Conservation (phyloP, 768 basidiomycete genomes). For the Hydnum rufescens region DNA sequence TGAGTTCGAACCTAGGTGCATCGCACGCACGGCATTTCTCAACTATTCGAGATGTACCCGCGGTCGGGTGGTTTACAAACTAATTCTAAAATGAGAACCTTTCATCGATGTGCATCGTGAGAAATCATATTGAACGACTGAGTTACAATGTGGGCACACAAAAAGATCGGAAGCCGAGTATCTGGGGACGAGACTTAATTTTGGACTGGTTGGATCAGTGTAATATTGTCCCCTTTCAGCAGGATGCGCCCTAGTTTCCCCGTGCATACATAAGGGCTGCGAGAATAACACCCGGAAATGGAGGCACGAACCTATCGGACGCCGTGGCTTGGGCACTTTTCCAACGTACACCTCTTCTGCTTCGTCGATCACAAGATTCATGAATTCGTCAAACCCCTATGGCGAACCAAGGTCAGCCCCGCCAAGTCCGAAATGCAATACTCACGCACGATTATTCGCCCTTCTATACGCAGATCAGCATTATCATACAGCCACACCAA, state of each 20-base stretch:
- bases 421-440: constrained; percentile 12
- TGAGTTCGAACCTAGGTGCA: too few relatives aligned
- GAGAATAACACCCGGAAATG: not conserved
- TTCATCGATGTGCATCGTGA: too few relatives aligned
- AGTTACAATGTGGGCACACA: too few relatives aligned
- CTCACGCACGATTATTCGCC: constrained; percentile 73
- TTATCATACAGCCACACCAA: constrained; percentile 96
- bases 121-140: too few relatives aligned
- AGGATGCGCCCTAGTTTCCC: constrained; percentile 60
- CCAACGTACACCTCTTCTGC: constrained; percentile 73
- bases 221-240: constrained; percentile 95
- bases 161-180: not conserved
- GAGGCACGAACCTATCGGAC: constrained; percentile 50
- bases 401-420: constrained; percentile 23
- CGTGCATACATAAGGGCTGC: not conserved
- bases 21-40: too few relatives aligned
- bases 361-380: constrained; percentile 93
- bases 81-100: too few relatives aligned
- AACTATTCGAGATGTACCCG: too few relatives aligned
- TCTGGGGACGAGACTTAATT: not conserved
- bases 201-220: constrained; percentile 57
- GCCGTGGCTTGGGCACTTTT: constrained; percentile 68
- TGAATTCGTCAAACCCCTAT: constrained; percentile 98
- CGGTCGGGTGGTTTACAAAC: too few relatives aligned
- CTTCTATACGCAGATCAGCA: constrained; percentile 89